Percentiles rank a stretch among this genome's conserved stretches.
These are phyloP conservation scores for Fusarium pilosicola DNA, from an alignment of 2,329 filamentous ascomycete genomes.

Conservation along the genomic window DNA sequence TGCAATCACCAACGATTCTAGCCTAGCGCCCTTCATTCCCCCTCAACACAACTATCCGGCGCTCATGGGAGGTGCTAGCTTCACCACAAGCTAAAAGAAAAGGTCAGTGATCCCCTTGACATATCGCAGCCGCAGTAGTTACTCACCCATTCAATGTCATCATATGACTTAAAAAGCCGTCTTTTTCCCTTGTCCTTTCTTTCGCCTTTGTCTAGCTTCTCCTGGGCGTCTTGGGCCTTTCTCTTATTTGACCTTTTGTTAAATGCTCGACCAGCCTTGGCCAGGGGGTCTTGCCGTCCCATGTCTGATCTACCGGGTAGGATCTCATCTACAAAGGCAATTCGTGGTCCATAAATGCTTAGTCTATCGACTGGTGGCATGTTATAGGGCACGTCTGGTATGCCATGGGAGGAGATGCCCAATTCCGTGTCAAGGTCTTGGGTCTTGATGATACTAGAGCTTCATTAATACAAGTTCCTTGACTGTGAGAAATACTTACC, in stretches of 20 bases:
- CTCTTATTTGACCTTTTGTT: neutral
- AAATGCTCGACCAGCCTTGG: neutral
- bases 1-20: accelerated
- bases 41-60: neutral
- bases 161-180: neutral
- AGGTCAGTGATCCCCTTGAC: neutral
- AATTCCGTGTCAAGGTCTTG: neutral
- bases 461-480: neutral
- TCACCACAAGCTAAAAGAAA: neutral
- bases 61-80: neutral
- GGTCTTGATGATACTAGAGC: neutral
- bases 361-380: neutral
- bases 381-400: neutral
- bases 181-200: neutral
- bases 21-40: accelerated
- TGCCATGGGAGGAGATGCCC: neutral
- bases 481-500: neutral
- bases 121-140: too few species aligned
- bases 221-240: neutral
- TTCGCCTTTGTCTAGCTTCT: neutral
- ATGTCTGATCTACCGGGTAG: neutral
- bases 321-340: neutral
- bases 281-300: neutral
- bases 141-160: neutral
- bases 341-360: neutral